Evolutionary conservation across 306 rosid species (phyloP), one percentile per base, ranked within the genome.

Genomic region (Corylus americana): DNA sequence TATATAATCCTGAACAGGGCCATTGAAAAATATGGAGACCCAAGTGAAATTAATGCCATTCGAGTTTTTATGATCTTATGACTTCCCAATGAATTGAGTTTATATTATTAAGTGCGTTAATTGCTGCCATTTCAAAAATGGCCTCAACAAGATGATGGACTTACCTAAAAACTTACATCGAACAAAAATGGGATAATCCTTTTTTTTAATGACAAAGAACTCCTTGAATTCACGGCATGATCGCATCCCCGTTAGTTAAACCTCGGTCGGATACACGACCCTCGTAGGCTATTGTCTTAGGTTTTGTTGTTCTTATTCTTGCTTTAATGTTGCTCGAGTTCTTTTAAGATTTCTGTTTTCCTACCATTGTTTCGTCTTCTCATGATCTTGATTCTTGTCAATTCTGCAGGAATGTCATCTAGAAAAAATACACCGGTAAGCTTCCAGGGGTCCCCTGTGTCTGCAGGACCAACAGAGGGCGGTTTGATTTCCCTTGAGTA

Each of bases 351-450:
- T 22, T 58, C 66, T 58, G 10, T 31, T 16, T 67, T 67, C 49
- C 47, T 9, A 45, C 9, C 70, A 11, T 13, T 25, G 39, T 37
- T 10, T 44, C 31, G 31, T 39, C 18, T 70, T 78, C 74, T 78
- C 67, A 53, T 70, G n/a, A 17, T 42, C 42, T 42, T 22, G 25
- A 22, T 22, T 22, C 25, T 22, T 13, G 22, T 35, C 69, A 74
- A 79, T 83, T 53, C 27, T 81, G 80, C 88, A 93, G 98, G 94
- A 78, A 84, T 91, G 84, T 90, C 92, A 3, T 86, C 93, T 76
- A 79, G 86, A 59, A 87, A 77, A 59, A 80, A 81, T 76, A 79
- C 93, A 54, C 74, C 78, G 51, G 54, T 64, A 63, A 83, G 69
- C 71, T 83, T 91, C 78, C 89, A 86, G 54, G 94, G 92, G 31